phyloP scores from a whole-genome alignment of 148 eudicot species.

The Pouteria glomerata region DNA sequence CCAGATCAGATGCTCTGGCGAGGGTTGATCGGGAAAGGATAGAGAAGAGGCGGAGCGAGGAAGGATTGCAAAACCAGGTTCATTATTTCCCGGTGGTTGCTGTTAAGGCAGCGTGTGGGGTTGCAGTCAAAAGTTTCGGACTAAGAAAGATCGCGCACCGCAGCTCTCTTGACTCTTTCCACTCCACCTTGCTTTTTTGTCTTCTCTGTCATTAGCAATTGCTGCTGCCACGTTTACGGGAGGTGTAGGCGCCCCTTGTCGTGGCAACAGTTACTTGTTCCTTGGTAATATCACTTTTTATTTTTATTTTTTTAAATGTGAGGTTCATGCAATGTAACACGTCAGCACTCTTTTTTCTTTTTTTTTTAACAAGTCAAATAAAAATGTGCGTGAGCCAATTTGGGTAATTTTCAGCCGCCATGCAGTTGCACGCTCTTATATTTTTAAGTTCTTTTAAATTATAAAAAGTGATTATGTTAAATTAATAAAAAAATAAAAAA shows the following conservation, averaged over 20 bases:
- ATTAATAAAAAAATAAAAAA: no score
- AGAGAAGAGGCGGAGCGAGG: slow-evolving; percentile 2
- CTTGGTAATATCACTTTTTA: background rate
- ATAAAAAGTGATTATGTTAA: no score
- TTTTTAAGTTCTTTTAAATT: no score
- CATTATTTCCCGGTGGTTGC: background rate
- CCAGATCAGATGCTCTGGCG: slow-evolving; percentile 8
- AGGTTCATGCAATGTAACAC: background rate
- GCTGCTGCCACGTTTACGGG: background rate
- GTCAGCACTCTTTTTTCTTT: no score
- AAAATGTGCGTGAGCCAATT: no score
- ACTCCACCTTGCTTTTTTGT: background rate
- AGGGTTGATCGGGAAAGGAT: background rate
- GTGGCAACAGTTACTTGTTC: background rate
- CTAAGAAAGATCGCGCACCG: background rate
- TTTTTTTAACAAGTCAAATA: no score
- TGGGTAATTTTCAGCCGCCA: no score
- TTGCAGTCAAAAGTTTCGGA: background rate
- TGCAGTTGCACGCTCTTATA: no score
- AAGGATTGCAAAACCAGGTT: background rate
- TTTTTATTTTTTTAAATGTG: background rate
- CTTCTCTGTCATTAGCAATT: background rate
- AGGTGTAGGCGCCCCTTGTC: background rate
- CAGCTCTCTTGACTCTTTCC: no score
- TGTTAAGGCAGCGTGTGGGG: slow-evolving; percentile 17